phyloP scores from a whole-genome alignment of 768 basidiomycete genomes.

The Strobilomyces confusus region DNA sequence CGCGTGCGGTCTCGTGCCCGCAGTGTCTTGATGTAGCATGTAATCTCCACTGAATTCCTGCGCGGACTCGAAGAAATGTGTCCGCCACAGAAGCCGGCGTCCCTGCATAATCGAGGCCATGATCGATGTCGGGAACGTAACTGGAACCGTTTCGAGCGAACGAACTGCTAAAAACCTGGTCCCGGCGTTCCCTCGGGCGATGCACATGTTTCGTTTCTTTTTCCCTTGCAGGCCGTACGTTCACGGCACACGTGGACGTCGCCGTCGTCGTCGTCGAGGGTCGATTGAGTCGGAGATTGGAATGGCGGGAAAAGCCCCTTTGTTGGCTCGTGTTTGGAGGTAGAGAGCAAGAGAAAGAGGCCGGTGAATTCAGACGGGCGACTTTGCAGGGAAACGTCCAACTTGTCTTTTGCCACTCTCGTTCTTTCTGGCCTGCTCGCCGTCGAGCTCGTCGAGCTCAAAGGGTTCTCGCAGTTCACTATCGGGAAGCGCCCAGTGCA shows the following conservation, averaged over 20 bases:
- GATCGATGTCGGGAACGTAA: background rate
- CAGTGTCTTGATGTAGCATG: background rate
- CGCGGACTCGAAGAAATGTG: too few species aligned
- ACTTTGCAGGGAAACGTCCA: slow-evolving; percentile 21
- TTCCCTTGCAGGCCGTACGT: too few species aligned
- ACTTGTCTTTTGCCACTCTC: slow-evolving; percentile 12
- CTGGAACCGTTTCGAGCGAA: background rate
- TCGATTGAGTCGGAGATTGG: slow-evolving; percentile 19
- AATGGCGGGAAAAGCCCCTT: slow-evolving; percentile 21
- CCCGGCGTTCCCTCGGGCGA: too few species aligned
- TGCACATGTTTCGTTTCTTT: too few species aligned
- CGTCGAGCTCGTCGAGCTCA: slow-evolving; percentile 18
- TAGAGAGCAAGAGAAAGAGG: slow-evolving; percentile 14
- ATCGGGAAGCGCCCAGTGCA: background rate
- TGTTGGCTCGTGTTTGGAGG: slow-evolving; percentile 28
- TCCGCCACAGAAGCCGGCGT: too few species aligned
- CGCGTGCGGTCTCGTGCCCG: background rate
- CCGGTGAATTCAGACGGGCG: slow-evolving; percentile 10
- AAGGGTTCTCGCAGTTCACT: background rate
- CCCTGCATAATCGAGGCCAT: too few species aligned
- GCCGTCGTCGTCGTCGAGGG: background rate
- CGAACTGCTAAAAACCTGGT: background rate
- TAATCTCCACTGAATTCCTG: too few species aligned
- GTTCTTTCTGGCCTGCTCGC: slow-evolving; percentile 9
- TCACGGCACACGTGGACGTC: too few species aligned